Base-by-base conservation (phyloP, 768 basidiomycete species). In the Coprinellus micaceus region DNA sequence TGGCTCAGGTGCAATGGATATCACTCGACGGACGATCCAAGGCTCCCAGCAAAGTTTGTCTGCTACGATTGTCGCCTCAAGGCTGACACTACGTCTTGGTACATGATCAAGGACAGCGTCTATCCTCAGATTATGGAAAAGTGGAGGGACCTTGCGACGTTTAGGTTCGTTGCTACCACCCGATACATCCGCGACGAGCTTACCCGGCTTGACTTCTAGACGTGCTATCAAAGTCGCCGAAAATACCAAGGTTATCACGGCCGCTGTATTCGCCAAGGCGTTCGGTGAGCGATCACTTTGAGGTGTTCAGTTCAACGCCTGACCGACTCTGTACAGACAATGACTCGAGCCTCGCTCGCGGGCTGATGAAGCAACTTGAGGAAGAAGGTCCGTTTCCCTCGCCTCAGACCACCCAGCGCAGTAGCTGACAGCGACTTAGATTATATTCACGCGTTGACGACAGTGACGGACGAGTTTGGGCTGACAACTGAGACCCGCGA, bases 1-100 rank as follows among this genome's bases (percentile, higher is more conserved):
- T 33, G 33, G 33, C 7, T 6, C 33, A 33, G 33, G 33, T 21
- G 40, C 5, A 3, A 10, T 57, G 89, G 88, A 26, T 92, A 81
- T 67, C 87, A 91, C 63, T 79, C 81, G 4, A 68, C 67, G 3
- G 65, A 76, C 22, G 89, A 90, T 60, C 59, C 65, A 24, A 80
- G 84, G 12, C 71, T 91, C 41, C 89, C 88, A 2, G 53, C 66
- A 0, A 72, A 76, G 56, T 91, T 89, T 59, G 64, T 79, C 26
- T 93, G 90, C 70, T 87, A 91, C 68, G 84, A 88, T 61, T 93
- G 91, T 67, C 84, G 88, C 30, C 75, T 88, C 45, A 81, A 77
- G 48, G 78, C 76, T 12, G 88, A 89, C 61, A 69, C 77, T 37
- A 1, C 45, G 1, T 83, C 82, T 57, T 91, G 88, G 86, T 82